Percentiles rank a stretch among this genome's conserved stretches.
Conservation (phyloP, 2,329 filamentous ascomycete genomes). For the Zymoseptoria tritici region DNA sequence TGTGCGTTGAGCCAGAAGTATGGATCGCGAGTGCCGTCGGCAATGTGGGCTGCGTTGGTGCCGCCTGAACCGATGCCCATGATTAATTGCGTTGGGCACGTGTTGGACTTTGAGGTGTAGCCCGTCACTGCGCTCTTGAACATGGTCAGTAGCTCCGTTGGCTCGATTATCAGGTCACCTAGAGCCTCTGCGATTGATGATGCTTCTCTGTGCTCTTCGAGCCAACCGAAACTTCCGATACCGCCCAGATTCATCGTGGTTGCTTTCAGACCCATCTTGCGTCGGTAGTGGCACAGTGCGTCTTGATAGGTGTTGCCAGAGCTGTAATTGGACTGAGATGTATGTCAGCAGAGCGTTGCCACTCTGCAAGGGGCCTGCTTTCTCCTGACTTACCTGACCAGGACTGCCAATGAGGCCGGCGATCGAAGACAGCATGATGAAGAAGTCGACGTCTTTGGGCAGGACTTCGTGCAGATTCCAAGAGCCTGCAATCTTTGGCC, state of each 20-base stretch:
- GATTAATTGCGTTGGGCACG: background rate
- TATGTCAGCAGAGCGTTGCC: no score
- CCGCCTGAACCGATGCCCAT: background rate
- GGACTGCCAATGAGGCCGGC: conserved; percentile 29
- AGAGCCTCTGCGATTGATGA: background rate
- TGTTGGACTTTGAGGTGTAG: background rate
- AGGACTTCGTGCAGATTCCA: background rate
- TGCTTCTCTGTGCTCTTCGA: background rate
- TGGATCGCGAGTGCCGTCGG: background rate
- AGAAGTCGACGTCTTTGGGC: conserved; percentile 32
- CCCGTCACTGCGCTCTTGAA: background rate
- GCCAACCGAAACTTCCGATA: conserved; percentile 25
- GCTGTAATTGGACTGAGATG: conserved; percentile 14
- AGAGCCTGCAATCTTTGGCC: background rate
- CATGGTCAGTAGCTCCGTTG: background rate
- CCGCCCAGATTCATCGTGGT: conserved; percentile 48
- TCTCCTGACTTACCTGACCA: background rate
- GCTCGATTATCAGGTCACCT: background rate
- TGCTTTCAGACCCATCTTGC: conserved; percentile 35
- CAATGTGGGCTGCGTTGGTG: background rate
- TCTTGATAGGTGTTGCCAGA: conserved; percentile 14
- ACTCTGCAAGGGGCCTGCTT: no score
- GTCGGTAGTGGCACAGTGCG: conserved; percentile 28
- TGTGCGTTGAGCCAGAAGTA: background rate
- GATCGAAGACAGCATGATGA: conserved; percentile 48